Conservation (phyloP, 2,329 filamentous ascomycete species). For the Alternaria alternata region DNA sequence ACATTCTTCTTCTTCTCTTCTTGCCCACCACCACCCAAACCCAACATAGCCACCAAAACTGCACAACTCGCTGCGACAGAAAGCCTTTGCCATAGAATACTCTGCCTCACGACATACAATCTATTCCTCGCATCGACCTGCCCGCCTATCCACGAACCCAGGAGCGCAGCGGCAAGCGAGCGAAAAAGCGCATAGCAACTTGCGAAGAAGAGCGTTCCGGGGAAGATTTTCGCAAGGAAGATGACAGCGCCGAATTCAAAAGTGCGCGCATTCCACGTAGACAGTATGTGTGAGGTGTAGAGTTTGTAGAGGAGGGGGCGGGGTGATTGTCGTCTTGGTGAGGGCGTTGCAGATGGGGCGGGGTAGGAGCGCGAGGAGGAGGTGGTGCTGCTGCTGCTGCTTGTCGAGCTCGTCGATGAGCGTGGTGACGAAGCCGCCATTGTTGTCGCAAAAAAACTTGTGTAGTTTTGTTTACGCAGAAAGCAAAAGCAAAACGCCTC, state of each 20-base stretch:
- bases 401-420: constrained; percentile 6
- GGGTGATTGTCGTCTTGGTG: constrained; percentile 13
- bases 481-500: not conserved
- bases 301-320: constrained; percentile 43
- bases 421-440: constrained; percentile 12
- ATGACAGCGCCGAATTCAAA: constrained; percentile 62
- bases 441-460: not conserved
- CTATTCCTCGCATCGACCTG: constrained; percentile 64
- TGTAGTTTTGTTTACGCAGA: not conserved
- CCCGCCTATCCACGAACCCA: constrained; percentile 66
- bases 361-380: constrained; percentile 6
- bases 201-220: constrained; percentile 68
- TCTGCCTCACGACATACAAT: constrained; percentile 49
- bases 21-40: constrained; percentile 1
- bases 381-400: not conserved
- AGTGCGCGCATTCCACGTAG: constrained; percentile 59
- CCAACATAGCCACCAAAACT: constrained; percentile 32
- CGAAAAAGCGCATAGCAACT: constrained; percentile 74
- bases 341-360: constrained; percentile 6
- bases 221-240: constrained; percentile 57
- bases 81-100: constrained; percentile 52
- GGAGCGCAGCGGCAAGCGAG: constrained; percentile 63
- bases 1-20: constrained; percentile 7
- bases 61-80: constrained; percentile 46
- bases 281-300: constrained; percentile 58